Evolutionary conservation across 2,329 filamentous ascomycete species (phyloP).

Genomic region (Aureobasidium uvarum): DNA sequence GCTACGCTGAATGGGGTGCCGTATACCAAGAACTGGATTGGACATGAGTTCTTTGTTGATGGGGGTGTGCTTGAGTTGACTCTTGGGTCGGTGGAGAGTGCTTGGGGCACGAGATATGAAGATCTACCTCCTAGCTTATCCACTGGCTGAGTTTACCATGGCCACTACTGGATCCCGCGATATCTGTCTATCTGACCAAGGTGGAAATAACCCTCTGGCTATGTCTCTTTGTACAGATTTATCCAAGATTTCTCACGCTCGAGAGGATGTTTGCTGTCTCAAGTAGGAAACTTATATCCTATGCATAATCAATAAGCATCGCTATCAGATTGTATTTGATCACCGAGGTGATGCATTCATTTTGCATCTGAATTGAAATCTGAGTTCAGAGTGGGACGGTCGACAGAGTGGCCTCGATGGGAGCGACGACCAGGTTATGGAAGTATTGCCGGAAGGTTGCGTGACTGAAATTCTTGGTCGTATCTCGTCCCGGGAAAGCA

Average conservation of each 20-base stretch:
- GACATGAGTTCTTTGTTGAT: constrained; percentile 47
- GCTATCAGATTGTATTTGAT: too few species aligned
- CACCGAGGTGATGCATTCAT: not conserved
- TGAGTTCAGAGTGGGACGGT: not conserved
- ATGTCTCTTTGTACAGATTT: too few species aligned
- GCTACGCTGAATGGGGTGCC: constrained; percentile 45
- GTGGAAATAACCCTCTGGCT: too few species aligned
- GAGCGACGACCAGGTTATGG: constrained; percentile 1
- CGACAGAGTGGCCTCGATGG: not conserved
- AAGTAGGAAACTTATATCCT: too few species aligned
- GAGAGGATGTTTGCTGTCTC: too few species aligned
- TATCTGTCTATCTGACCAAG: too few species aligned
- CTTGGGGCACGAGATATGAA: constrained; percentile 45
- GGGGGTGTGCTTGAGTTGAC: constrained; percentile 46
- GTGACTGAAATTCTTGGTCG: not conserved
- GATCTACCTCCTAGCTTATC: constrained; percentile 45
- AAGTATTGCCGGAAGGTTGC: not conserved
- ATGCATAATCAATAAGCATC: too few species aligned
- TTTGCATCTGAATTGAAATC: not conserved
- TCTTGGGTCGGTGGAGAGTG: constrained; percentile 44
- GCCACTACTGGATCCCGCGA: too few species aligned
- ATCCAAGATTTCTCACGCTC: too few species aligned
- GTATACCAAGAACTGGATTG: constrained; percentile 48
- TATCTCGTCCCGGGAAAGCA: not conserved
- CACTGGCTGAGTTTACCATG: not conserved